Conservation (phyloP, 306 rosid species). For the Rosa multiflora region DNA sequence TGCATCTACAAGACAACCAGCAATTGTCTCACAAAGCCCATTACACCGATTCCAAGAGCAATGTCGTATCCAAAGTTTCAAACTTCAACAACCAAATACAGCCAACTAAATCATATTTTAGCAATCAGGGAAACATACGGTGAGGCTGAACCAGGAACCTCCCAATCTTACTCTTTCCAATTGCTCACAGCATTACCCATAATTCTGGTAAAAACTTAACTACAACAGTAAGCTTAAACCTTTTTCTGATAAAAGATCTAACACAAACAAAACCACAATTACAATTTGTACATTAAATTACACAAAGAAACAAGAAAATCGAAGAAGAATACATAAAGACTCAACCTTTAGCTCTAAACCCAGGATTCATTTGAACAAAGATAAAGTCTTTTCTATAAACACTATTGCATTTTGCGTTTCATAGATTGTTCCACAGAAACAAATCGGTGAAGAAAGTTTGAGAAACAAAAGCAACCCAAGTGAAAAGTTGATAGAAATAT, state of each 20-base stretch:
- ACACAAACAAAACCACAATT: not conserved
- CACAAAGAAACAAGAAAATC: not conserved
- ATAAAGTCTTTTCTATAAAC: not conserved
- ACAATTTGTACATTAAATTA: not conserved
- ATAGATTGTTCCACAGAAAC: not conserved
- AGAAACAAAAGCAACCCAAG: not conserved
- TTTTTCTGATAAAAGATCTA: not conserved
- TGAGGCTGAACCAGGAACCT: not conserved
- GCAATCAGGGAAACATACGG: not conserved
- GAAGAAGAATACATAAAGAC: not conserved
- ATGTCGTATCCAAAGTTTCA: not conserved
- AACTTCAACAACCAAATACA: constrained; percentile 3
- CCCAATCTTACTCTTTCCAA: not conserved
- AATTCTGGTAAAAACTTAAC: not conserved
- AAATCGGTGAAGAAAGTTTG: not conserved
- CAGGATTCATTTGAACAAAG: not conserved
- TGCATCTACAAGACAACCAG: not conserved
- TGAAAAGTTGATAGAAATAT: not conserved
- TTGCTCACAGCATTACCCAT: not conserved
- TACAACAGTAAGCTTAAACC: not conserved
- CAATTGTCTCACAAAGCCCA: not conserved
- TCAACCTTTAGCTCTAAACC: not conserved
- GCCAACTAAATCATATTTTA: not conserved
- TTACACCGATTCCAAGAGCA: not conserved
- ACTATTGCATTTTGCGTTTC: not conserved